Conservation (phyloP, 2,329 filamentous ascomycete genomes). For the Trichothecium roseum region DNA sequence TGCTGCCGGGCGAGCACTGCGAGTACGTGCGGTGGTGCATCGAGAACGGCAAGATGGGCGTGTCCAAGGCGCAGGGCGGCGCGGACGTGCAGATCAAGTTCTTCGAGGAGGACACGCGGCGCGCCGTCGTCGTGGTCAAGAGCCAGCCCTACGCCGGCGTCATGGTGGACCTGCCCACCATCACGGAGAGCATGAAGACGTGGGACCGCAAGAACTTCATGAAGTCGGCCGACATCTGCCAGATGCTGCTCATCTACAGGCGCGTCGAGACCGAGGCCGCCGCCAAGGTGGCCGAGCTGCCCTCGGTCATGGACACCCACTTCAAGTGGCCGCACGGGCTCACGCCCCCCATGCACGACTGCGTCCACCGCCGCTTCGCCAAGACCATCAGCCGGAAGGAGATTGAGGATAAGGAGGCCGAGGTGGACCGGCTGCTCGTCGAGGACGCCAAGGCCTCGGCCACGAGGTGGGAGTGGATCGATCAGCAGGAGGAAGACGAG, state of each 20-base stretch:
- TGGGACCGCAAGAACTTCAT: constrained; percentile 84
- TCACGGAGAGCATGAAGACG: constrained; percentile 85
- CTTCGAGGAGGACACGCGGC: constrained; percentile 60
- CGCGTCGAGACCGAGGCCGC: constrained; percentile 56
- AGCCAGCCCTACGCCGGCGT: constrained; percentile 65
- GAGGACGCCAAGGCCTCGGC: constrained; percentile 54
- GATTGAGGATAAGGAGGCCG: constrained; percentile 73
- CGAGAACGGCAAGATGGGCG: constrained; percentile 65
- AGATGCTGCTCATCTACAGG: constrained; percentile 77
- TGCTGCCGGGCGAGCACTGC: constrained; percentile 76
- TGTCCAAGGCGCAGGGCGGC: constrained; percentile 51
- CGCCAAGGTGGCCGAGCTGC: constrained; percentile 56
- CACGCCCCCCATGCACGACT: constrained; percentile 81
- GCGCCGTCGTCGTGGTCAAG: constrained; percentile 62
- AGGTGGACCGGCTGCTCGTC: constrained; percentile 63
- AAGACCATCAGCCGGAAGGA: constrained; percentile 74
- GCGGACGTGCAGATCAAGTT: constrained; percentile 76
- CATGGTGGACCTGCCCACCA: constrained; percentile 75
- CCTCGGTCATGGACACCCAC: constrained; percentile 53
- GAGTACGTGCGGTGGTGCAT: constrained; percentile 73
- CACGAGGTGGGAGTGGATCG: constrained; percentile 55
- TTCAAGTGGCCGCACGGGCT: constrained; percentile 77
- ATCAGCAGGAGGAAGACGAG: constrained; percentile 31
- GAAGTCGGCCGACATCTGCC: constrained; percentile 80
- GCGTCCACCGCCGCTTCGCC: constrained; percentile 70